A percentile compares a stretch with the other conserved stretches of the same genome.
These are phyloP conservation scores for Fusarium domesticum DNA, from an alignment of 2,329 filamentous ascomycete genomes.

Conservation along the genomic window DNA sequence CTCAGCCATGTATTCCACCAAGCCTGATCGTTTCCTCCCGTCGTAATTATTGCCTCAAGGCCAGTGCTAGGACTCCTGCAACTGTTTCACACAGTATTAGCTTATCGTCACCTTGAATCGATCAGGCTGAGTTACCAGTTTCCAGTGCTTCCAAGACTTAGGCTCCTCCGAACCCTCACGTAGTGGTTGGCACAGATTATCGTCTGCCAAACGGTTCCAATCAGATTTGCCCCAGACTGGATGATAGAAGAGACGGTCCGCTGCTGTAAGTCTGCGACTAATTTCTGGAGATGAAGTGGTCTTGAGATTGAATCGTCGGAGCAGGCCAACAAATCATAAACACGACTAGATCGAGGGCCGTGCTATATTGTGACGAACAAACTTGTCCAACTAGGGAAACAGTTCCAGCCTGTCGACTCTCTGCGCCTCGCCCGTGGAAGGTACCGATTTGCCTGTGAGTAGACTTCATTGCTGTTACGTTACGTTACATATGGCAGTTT, in stretches of 20 bases:
- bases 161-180: no score
- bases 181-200: no score
- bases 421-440: neutral
- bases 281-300: slow-evolving; percentile 21
- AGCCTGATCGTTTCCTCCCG: neutral
- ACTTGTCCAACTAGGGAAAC: neutral
- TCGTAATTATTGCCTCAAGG: neutral
- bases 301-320: slow-evolving; percentile 1
- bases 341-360: no score
- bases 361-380: no score
- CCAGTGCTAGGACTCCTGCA: no score
- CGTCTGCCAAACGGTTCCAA: no score
- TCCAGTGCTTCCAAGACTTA: no score
- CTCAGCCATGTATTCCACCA: neutral
- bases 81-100: slow-evolving; percentile 15
- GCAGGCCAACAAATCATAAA: neutral
- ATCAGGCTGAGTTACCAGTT: no score
- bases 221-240: no score
- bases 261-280: slow-evolving; percentile 13
- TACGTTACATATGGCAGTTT: slow-evolving; percentile 3
- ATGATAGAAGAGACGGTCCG: slow-evolving; percentile 14
- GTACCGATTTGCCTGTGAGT: neutral
- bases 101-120: no score
- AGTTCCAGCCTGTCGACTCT: neutral
- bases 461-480: neutral